A percentile compares a stretch with the other conserved stretches of the same genome.
These are phyloP conservation scores for Cryomyces antarcticus DNA, from an alignment of 495 filamentous ascomycete species.

Conservation along the genomic window DNA sequence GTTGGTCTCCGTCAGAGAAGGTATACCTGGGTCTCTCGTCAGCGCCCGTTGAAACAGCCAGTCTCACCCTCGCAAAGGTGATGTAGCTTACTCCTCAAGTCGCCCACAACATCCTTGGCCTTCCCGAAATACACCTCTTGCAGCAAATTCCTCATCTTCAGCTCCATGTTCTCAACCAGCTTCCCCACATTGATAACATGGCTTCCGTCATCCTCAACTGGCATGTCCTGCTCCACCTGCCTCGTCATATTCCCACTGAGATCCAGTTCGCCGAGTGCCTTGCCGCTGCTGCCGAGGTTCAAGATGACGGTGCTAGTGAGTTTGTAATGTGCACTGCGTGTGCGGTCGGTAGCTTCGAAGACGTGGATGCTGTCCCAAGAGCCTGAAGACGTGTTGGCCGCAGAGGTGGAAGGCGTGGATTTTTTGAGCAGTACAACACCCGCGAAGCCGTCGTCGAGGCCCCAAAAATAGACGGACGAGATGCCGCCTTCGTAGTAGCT, in stretches of 20 bases:
- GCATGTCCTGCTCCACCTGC: constrained; percentile 78
- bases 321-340: constrained; percentile 85
- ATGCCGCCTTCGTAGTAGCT: constrained; percentile 93
- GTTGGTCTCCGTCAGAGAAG: constrained; percentile 64
- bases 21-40: constrained; percentile 30
- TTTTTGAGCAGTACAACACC: constrained; percentile 94
- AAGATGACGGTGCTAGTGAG: constrained; percentile 94
- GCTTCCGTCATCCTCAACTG: constrained; percentile 72
- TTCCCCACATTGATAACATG: constrained; percentile 87
- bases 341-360: constrained; percentile 84
- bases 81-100: constrained; percentile 51
- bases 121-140: constrained; percentile 99
- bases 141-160: constrained; percentile 96
- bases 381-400: constrained; percentile 41
- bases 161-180: constrained; percentile 97
- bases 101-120: constrained; percentile 96
- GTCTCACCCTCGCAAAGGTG: no score
- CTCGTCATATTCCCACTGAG: constrained; percentile 94
- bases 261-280: constrained; percentile 72
- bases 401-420: constrained; percentile 26
- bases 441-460: constrained; percentile 94
- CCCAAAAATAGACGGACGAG: constrained; percentile 93
- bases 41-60: no score
- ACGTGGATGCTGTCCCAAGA: constrained; percentile 98
- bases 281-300: constrained; percentile 50